These are phyloP conservation scores for Penicillium sp. DNA, from an alignment of 2,329 filamentous ascomycete species.

Conservation along the genomic window DNA sequence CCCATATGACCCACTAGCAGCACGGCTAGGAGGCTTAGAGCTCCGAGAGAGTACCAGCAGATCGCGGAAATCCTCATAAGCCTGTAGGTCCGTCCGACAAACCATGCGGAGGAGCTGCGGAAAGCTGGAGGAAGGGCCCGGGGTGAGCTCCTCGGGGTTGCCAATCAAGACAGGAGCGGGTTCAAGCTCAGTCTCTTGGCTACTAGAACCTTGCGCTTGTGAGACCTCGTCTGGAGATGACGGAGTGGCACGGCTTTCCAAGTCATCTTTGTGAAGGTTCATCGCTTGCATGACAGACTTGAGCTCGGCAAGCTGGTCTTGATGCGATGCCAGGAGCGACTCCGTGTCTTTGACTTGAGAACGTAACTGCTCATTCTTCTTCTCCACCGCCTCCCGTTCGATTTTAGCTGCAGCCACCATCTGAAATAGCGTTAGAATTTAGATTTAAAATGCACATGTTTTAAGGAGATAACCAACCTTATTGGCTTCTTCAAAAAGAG, in stretches of 20 bases:
- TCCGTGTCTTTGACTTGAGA: conserved; percentile 85
- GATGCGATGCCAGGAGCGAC: conserved; percentile 78
- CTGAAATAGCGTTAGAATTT: conserved; percentile 33
- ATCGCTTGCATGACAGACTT: conserved; percentile 92
- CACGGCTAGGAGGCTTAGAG: conserved; percentile 61
- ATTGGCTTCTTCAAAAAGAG: conserved; percentile 97
- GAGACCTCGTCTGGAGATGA: conserved; percentile 70
- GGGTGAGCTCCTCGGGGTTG: conserved; percentile 52
- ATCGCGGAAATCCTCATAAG: conserved; percentile 81
- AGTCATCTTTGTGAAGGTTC: conserved; percentile 67
- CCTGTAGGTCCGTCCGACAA: conserved; percentile 73
- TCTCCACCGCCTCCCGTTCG: conserved; percentile 76
- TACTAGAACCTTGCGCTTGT: conserved; percentile 53
- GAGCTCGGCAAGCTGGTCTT: conserved; percentile 87
- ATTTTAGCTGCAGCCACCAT: conserved; percentile 91
- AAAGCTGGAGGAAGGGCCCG: conserved; percentile 68
- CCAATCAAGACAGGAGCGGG: conserved; percentile 51
- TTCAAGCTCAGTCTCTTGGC: conserved; percentile 59
- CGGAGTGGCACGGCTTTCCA: conserved; percentile 66
- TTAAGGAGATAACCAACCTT: conserved; percentile 51
- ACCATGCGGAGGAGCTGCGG: conserved; percentile 79
- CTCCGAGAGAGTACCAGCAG: conserved; percentile 68
- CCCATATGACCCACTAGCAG: conserved; percentile 68
- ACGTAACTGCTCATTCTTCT: conserved; percentile 83
- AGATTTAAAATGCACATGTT: background rate